Evolutionary conservation across 371 early-diverging fungal genomes (phyloP).

Genomic region (Saksenaea oblongispora): DNA sequence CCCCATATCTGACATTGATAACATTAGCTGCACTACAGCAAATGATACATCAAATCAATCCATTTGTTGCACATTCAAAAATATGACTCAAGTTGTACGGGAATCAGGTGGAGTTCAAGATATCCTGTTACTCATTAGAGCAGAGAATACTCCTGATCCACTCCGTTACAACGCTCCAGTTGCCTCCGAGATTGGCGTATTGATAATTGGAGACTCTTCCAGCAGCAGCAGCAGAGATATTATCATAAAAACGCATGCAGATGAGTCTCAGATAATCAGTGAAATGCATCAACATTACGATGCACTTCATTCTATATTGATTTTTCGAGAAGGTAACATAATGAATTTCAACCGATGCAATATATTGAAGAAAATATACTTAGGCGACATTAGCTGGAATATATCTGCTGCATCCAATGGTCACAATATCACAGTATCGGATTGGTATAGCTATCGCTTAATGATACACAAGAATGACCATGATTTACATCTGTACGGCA

Average conservation of each 20-base stretch:
- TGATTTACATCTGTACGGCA: slow-evolving; percentile 16
- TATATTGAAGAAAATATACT: too few species aligned
- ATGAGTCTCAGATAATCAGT: neutral
- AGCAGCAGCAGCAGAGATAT: neutral
- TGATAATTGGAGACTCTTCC: neutral
- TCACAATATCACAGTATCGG: too few species aligned
- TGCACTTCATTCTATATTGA: neutral
- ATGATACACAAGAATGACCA: neutral
- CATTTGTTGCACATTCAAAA: neutral
- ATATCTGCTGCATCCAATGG: too few species aligned
- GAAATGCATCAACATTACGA: neutral
- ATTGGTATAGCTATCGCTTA: too few species aligned
- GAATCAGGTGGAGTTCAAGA: neutral
- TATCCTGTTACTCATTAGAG: neutral
- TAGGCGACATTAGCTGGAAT: too few species aligned
- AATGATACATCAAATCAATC: neutral
- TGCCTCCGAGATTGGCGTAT: neutral
- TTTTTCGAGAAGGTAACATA: neutral
- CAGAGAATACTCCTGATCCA: neutral
- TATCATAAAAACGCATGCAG: neutral
- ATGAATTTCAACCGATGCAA: too few species aligned
- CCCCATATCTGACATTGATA: neutral
- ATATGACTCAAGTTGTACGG: neutral
- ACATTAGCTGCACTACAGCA: neutral
- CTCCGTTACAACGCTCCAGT: neutral